Conservation (phyloP, 2,329 filamentous ascomycete species). For the Sporothrix humicola region DNA sequence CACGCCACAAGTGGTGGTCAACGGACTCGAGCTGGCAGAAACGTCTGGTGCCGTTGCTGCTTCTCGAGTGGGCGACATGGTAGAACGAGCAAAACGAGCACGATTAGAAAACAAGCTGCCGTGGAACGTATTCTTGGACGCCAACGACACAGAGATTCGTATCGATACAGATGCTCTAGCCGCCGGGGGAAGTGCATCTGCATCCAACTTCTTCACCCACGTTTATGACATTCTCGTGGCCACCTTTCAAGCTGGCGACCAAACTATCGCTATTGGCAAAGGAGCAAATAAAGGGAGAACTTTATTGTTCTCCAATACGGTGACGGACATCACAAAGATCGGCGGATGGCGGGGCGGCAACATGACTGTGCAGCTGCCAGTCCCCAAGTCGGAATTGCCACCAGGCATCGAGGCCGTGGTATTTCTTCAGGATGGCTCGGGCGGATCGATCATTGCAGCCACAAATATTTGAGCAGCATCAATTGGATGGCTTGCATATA, state of each 20-base stretch:
- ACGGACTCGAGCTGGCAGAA: slow-evolving; percentile 40
- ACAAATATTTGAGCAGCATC: no score
- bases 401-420: no score
- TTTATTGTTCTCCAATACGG: no score
- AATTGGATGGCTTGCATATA: no score
- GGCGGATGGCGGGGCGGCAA: no score
- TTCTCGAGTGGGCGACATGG: slow-evolving; percentile 39
- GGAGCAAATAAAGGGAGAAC: slow-evolving; percentile 48
- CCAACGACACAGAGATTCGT: slow-evolving; percentile 40
- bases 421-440: no score
- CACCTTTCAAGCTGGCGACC: slow-evolving; percentile 41
- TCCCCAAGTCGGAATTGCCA: no score
- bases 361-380: no score
- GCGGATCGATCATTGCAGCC: no score
- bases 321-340: no score
- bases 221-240: slow-evolving; percentile 33
- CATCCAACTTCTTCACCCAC: background rate
- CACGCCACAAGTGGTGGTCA: slow-evolving; percentile 45
- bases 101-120: slow-evolving; percentile 31
- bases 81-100: slow-evolving; percentile 32
- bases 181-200: no score
- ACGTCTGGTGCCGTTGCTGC: slow-evolving; percentile 40
- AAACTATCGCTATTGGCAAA: slow-evolving; percentile 44
- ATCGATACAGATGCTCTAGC: slow-evolving; percentile 37
- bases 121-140: slow-evolving; percentile 42